Evolutionary conservation across 2,329 filamentous ascomycete genomes (phyloP).

Genomic region (Cladosporium cucumerinum): DNA sequence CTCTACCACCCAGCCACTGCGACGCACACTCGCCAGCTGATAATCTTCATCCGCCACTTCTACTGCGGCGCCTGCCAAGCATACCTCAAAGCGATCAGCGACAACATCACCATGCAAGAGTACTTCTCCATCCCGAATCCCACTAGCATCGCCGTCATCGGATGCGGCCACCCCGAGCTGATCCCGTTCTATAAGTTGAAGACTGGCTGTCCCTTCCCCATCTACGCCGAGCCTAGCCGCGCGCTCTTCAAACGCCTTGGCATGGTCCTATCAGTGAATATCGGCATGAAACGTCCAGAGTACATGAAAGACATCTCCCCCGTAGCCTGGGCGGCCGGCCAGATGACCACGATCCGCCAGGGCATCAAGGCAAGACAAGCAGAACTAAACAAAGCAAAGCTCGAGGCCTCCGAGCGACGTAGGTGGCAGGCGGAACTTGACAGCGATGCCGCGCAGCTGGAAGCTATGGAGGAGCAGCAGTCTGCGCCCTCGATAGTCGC

Average conservation of each 20-base stretch:
- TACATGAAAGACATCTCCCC: slow-evolving; percentile 38
- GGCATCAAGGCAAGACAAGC: slow-evolving; percentile 23
- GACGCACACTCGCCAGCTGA: slow-evolving; percentile 37
- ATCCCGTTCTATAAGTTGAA: slow-evolving; percentile 36
- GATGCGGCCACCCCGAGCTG: slow-evolving; percentile 37
- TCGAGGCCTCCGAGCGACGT: slow-evolving; percentile 6
- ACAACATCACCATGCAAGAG: slow-evolving; percentile 34
- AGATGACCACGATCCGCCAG: slow-evolving; percentile 29
- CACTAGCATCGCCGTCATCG: slow-evolving; percentile 38
- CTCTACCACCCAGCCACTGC: slow-evolving; percentile 53
- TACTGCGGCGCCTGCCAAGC: slow-evolving; percentile 42
- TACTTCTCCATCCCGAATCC: slow-evolving; percentile 37
- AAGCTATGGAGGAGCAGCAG: slow-evolving; percentile 5
- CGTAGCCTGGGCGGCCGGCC: slow-evolving; percentile 31
- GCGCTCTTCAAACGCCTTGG: slow-evolving; percentile 37
- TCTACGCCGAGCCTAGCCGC: slow-evolving; percentile 38
- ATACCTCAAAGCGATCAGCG: slow-evolving; percentile 35
- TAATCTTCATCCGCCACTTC: slow-evolving; percentile 42
- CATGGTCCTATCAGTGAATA: slow-evolving; percentile 34
- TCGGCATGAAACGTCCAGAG: slow-evolving; percentile 33
- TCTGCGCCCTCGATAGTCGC: not conserved
- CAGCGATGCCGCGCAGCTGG: not conserved
- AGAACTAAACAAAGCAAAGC: slow-evolving; percentile 4
- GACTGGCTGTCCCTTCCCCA: slow-evolving; percentile 37
- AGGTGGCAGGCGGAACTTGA: slow-evolving; percentile 9